A percentile compares a stretch with the other conserved stretches of the same genome.
Evolutionary conservation across 1,284 basidiomycete species (phyloP).

Genomic region (Flammula alnicola): DNA sequence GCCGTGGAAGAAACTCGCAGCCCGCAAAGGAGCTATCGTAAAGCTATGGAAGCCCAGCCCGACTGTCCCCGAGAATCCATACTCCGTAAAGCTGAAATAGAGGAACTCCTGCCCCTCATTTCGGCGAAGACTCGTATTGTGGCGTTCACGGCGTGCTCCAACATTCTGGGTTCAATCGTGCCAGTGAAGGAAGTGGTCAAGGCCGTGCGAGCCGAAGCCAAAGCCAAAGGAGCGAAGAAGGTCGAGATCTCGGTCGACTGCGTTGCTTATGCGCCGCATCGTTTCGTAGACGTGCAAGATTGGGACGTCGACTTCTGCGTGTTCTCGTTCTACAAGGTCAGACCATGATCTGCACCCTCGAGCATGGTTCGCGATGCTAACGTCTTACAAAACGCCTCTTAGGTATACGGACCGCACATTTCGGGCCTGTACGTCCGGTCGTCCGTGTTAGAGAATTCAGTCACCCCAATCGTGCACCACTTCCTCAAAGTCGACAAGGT

Average conservation of each 20-base stretch:
- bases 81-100: conserved; percentile 63
- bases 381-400: neutral
- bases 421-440: conserved; percentile 67
- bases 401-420: conserved; percentile 80
- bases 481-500: conserved; percentile 58
- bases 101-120: conserved; percentile 66
- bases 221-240: conserved; percentile 59
- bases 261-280: conserved; percentile 80
- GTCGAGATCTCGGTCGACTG: conserved; percentile 74
- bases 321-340: conserved; percentile 81
- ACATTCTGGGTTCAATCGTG: conserved; percentile 72
- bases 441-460: conserved; percentile 47
- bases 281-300: conserved; percentile 67
- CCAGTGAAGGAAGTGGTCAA: conserved; percentile 61
- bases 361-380: neutral
- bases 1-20: conserved; percentile 77
- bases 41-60: conserved; percentile 64
- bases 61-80: conserved; percentile 61
- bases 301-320: conserved; percentile 80
- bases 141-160: conserved; percentile 78
- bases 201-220: conserved; percentile 56
- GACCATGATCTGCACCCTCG: neutral
- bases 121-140: conserved; percentile 70
- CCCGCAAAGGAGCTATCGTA: conserved; percentile 55
- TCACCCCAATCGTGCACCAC: conserved; percentile 69